These are phyloP conservation scores for Penicillium sp. DNA, from an alignment of 2,329 filamentous ascomycete genomes.

Conservation along the genomic window DNA sequence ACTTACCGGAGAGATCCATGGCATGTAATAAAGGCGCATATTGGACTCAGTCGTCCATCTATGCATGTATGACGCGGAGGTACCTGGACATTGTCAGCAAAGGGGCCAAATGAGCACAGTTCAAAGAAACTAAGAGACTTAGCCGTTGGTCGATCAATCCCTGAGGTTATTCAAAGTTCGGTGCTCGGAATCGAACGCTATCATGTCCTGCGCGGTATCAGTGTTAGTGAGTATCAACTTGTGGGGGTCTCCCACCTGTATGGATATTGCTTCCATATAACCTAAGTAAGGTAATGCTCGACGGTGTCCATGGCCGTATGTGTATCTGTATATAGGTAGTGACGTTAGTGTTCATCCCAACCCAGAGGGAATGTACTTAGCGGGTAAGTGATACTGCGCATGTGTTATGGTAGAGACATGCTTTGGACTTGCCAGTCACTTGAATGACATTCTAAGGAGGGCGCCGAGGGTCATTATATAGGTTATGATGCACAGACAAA, in stretches of 20 bases:
- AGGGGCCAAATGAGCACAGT: neutral
- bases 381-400: neutral
- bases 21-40: neutral
- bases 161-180: neutral
- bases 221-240: neutral
- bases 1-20: neutral
- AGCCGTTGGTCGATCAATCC: neutral
- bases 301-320: neutral
- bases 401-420: neutral
- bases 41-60: neutral
- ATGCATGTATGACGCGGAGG: neutral
- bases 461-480: slow-evolving; percentile 1
- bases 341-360: neutral
- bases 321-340: neutral
- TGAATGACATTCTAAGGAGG: neutral
- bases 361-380: neutral
- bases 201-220: no score
- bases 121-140: neutral
- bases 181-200: neutral
- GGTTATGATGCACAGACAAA: neutral
- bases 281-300: no score
- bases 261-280: no score
- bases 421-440: neutral
- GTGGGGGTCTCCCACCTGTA: neutral
- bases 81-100: neutral